phyloP scores from a whole-genome alignment of 208 protist genomes.

The Trypanosoma theileri region DNA sequence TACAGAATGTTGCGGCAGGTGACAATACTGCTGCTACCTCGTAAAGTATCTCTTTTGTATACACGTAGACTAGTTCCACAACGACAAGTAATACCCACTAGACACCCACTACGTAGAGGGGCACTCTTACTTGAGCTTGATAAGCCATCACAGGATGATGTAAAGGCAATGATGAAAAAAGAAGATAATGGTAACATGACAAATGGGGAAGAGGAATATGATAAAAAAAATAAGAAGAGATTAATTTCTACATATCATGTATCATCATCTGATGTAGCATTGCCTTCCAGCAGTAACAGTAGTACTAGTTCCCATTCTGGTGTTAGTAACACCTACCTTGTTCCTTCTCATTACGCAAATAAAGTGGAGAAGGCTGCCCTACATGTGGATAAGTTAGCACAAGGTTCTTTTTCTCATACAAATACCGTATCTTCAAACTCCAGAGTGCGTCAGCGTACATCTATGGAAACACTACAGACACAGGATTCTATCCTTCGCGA shows the following conservation, averaged over 20 bases:
- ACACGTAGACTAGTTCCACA: conserved; percentile 4
- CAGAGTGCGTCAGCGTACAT: background rate
- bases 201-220: background rate
- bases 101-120: conserved; percentile 8
- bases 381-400: background rate
- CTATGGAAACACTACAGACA: conserved; percentile 1
- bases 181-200: background rate
- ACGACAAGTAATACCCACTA: background rate
- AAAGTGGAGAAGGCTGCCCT: conserved; percentile 28
- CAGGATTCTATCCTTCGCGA: conserved; percentile 45
- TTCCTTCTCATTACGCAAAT: conserved; percentile 29
- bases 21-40: conserved; percentile 1
- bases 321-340: conserved; percentile 14
- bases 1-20: conserved; percentile 11
- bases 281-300: background rate
- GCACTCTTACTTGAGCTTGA: conserved; percentile 25
- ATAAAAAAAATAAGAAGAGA: too few relatives aligned
- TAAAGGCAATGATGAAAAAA: background rate
- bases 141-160: background rate
- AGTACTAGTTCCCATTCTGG: background rate
- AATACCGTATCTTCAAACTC: background rate
- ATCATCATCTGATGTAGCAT: too few relatives aligned
- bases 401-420: background rate
- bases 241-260: too few relatives aligned
- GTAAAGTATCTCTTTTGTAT: background rate